Evolutionary conservation across 768 basidiomycete genomes (phyloP).

Genomic region (Hypholoma sublateritium): DNA sequence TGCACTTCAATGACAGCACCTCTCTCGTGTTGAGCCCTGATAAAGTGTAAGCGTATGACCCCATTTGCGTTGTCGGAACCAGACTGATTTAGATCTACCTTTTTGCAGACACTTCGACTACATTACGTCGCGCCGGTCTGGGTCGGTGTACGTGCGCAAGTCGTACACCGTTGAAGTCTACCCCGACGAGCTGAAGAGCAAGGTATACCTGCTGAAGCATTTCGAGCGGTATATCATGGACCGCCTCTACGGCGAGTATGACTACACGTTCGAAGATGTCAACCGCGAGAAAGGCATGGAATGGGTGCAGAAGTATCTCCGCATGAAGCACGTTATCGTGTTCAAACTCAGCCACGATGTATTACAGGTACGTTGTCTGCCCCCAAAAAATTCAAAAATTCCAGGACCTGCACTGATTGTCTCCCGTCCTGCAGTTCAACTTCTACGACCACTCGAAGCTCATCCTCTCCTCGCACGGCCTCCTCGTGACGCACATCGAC

Average conservation of each 20-base stretch:
- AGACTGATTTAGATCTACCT: not conserved
- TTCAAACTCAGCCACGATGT: constrained; percentile 96
- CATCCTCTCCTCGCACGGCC: constrained; percentile 79
- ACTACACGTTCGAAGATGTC: constrained; percentile 75
- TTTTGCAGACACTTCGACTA: constrained; percentile 82
- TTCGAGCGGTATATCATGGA: constrained; percentile 96
- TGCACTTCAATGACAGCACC: constrained; percentile 96
- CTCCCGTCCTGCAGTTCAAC: constrained; percentile 72
- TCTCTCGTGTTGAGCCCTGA: constrained; percentile 82
- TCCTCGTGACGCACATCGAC: constrained; percentile 87
- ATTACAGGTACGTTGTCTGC: constrained; percentile 68
- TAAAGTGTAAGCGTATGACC: constrained; percentile 63
- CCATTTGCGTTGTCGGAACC: not conserved
- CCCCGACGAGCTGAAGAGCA: constrained; percentile 83
- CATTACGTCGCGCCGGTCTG: constrained; percentile 67
- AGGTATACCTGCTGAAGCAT: constrained; percentile 90
- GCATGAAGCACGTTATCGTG: constrained; percentile 96
- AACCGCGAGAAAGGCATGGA: constrained; percentile 82
- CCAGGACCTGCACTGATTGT: constrained; percentile 5
- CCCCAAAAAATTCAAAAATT: not conserved
- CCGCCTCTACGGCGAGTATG: constrained; percentile 79
- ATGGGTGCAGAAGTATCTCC: constrained; percentile 91
- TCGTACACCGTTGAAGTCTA: constrained; percentile 67
- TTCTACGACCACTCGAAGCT: constrained; percentile 98
- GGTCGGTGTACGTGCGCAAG: constrained; percentile 69